phyloP scores from a whole-genome alignment of 2,329 filamentous ascomycete species.

The Diaporthe sp. region DNA sequence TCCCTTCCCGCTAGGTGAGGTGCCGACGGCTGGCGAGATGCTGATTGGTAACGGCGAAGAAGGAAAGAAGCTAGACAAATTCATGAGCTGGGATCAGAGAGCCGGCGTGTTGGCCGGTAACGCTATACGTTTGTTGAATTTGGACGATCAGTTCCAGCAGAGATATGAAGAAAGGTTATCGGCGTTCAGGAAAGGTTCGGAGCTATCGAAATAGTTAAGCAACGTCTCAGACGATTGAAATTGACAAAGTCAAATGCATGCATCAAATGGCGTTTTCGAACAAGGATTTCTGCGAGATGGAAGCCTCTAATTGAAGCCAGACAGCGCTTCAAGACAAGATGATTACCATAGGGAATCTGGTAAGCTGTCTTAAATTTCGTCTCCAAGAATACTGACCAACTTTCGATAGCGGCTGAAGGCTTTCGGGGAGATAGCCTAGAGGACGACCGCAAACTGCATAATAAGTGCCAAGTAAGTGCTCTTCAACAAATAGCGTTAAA shows the following conservation, averaged over 20 bases:
- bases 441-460: not conserved
- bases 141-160: constrained; percentile 47
- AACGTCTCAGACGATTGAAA: not conserved
- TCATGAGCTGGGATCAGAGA: constrained; percentile 51
- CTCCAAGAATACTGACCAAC: not conserved
- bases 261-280: not conserved
- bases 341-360: too few relatives aligned
- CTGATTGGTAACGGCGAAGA: constrained; percentile 46
- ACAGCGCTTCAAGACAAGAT: not conserved
- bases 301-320: not conserved
- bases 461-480: not conserved
- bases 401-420: not conserved
- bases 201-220: constrained; percentile 7
- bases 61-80: constrained; percentile 43
- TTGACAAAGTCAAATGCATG: too few relatives aligned
- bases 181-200: constrained; percentile 43
- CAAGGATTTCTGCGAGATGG: not conserved
- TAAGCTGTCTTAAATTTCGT: not conserved
- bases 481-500: not conserved
- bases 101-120: constrained; percentile 51
- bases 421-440: not conserved
- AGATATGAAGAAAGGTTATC: constrained; percentile 45
- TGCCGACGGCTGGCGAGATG: constrained; percentile 53
- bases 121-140: constrained; percentile 50
- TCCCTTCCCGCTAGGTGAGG: constrained; percentile 53